Evolutionary conservation across 352 stramenopile species (phyloP).

Genomic region (Globisporangium cystogenes): DNA sequence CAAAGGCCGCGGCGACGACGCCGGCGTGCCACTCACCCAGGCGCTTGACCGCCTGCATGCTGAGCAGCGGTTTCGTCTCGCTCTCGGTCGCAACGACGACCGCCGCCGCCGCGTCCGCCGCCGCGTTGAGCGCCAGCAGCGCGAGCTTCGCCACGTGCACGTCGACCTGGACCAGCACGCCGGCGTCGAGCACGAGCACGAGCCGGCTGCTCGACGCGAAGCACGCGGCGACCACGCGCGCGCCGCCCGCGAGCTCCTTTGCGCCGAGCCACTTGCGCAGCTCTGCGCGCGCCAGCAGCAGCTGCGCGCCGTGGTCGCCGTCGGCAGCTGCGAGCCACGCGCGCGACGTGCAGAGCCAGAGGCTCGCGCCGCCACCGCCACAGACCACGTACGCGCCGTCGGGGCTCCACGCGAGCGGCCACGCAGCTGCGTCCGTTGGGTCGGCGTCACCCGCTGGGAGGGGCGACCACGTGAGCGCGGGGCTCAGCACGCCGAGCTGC

Average conservation of each 20-base stretch:
- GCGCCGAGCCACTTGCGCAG: constrained; percentile 23
- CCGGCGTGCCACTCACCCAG: constrained; percentile 57
- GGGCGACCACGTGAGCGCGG: neutral
- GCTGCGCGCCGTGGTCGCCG: neutral
- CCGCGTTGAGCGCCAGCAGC: constrained; percentile 23
- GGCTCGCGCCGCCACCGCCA: constrained; percentile 16
- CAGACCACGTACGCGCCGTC: constrained; percentile 48
- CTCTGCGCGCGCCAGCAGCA: constrained; percentile 28
- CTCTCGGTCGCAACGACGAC: neutral
- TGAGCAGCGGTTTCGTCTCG: constrained; percentile 22
- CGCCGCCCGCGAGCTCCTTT: constrained; percentile 19
- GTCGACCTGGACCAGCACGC: constrained; percentile 36
- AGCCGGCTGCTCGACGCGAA: constrained; percentile 33
- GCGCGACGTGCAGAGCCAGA: constrained; percentile 44
- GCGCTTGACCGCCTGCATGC: constrained; percentile 32
- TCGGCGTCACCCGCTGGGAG: neutral
- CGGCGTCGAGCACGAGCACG: constrained; percentile 36
- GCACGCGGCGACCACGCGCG: constrained; percentile 29
- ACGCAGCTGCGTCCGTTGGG: constrained; percentile 1
- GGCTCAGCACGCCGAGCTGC: neutral
- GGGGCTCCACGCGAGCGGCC: constrained; percentile 46
- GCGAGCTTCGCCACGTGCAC: constrained; percentile 43
- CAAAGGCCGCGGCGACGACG: constrained; percentile 39
- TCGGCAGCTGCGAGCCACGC: constrained; percentile 28
- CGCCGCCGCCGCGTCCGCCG: neutral